Evolutionary conservation across 2,329 filamentous ascomycete genomes (phyloP).

Genomic region (Verticillium zaregamsianum): DNA sequence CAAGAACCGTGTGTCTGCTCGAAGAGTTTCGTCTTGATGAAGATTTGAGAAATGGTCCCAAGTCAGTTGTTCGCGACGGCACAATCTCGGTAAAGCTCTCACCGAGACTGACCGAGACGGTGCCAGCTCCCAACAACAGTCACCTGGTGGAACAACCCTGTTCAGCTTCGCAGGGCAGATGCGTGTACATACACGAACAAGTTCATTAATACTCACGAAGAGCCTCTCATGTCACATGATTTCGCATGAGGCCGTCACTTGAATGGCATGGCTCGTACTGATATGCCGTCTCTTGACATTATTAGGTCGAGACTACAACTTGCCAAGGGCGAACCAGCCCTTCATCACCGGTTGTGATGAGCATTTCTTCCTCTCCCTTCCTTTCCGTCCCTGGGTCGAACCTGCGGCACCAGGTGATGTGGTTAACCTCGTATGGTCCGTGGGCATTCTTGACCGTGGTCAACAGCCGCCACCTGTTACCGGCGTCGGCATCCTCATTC

Average conservation of each 20-base stretch:
- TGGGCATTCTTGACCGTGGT: conserved; percentile 71
- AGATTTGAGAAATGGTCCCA: background rate
- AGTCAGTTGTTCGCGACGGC: background rate
- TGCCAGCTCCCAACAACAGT: too few relatives aligned
- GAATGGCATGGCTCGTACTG: background rate
- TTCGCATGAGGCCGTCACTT: background rate
- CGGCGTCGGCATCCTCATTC: conserved; percentile 19
- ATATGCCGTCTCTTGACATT: background rate
- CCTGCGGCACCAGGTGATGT: conserved; percentile 80
- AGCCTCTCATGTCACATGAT: too few relatives aligned
- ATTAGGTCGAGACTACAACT: conserved; percentile 26
- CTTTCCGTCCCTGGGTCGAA: conserved; percentile 60
- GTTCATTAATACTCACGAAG: too few relatives aligned
- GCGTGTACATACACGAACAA: too few relatives aligned
- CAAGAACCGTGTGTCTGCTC: background rate
- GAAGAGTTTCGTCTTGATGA: background rate
- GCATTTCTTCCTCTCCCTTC: conserved; percentile 68
- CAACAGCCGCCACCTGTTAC: conserved; percentile 64
- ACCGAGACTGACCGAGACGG: background rate
- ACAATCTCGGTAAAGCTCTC: background rate
- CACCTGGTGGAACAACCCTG: too few relatives aligned
- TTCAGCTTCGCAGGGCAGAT: too few relatives aligned
- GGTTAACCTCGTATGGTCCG: conserved; percentile 91
- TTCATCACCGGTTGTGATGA: conserved; percentile 90
- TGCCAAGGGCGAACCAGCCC: conserved; percentile 83